Percentiles rank a stretch among this genome's conserved stretches.
These are phyloP conservation scores for Solanum peruvianum DNA, from an alignment of 257 asterid genomes.

Conservation along the genomic window DNA sequence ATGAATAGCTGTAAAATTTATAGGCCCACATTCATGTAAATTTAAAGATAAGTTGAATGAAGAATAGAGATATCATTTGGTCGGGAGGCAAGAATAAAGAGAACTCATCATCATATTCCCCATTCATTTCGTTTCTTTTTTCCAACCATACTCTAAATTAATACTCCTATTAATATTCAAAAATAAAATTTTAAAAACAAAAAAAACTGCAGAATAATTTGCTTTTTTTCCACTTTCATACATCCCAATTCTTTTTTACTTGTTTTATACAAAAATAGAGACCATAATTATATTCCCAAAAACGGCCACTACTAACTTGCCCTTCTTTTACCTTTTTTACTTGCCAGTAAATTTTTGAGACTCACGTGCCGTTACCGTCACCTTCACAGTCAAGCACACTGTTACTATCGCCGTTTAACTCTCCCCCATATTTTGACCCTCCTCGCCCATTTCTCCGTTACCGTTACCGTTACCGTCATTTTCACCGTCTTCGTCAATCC, in stretches of 20 bases:
- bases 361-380: constrained; percentile 61
- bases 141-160: not conserved
- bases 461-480: constrained; percentile 9
- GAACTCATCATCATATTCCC: not conserved
- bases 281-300: constrained; percentile 8
- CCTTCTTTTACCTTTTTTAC: not conserved
- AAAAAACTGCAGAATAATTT: not conserved
- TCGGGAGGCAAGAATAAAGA: not conserved
- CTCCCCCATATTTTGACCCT: constrained; percentile 3
- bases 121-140: not conserved
- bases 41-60: not conserved
- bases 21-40: constrained; percentile 4
- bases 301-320: constrained; percentile 13
- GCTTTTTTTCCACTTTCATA: not conserved
- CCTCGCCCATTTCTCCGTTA: constrained; percentile 13
- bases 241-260: not conserved
- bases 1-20: not conserved
- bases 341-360: constrained; percentile 1
- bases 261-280: not conserved
- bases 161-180: not conserved
- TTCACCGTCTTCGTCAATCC: constrained; percentile 25
- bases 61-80: not conserved
- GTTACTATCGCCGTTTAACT: constrained; percentile 4
- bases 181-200: too few species aligned
- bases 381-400: constrained; percentile 26